phyloP scores from a whole-genome alignment of 495 filamentous ascomycete species.

The Staphylotrichum longicolle region DNA sequence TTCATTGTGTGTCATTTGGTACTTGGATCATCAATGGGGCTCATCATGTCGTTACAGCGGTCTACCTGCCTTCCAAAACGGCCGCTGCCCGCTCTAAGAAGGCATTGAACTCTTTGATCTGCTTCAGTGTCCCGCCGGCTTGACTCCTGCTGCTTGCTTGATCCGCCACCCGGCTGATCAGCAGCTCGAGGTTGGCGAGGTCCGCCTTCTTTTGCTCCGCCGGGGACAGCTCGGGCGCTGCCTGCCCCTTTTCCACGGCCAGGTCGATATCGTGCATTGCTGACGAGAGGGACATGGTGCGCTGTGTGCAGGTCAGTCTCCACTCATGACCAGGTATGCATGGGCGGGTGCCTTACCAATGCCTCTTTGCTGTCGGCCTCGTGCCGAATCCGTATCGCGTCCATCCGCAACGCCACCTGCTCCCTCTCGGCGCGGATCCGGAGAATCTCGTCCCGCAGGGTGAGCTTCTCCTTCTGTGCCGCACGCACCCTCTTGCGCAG shows the following conservation, averaged over 20 bases:
- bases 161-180: constrained; percentile 47
- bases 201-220: constrained; percentile 42
- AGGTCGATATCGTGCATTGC: constrained; percentile 57
- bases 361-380: constrained; percentile 48
- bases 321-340: not conserved
- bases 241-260: constrained; percentile 47
- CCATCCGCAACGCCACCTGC: constrained; percentile 64
- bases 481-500: constrained; percentile 61
- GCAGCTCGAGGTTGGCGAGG: constrained; percentile 48
- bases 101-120: constrained; percentile 56
- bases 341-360: constrained; percentile 36
- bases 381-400: constrained; percentile 63
- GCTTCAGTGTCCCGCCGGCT: constrained; percentile 49
- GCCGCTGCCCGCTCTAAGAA: constrained; percentile 54
- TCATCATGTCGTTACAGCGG: constrained; percentile 15
- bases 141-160: constrained; percentile 44
- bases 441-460: constrained; percentile 63
- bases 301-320: constrained; percentile 31
- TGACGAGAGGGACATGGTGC: constrained; percentile 48
- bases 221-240: constrained; percentile 38
- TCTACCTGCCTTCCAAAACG: constrained; percentile 45
- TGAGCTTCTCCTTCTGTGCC: constrained; percentile 62
- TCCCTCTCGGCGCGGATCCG: constrained; percentile 63
- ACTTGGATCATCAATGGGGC: constrained; percentile 4
- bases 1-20: constrained; percentile 13